A percentile compares a stretch with the other conserved stretches of the same genome.
These are phyloP conservation scores for Colletotrichum truncatum DNA, from an alignment of 2,329 filamentous ascomycete species.

Conservation along the genomic window DNA sequence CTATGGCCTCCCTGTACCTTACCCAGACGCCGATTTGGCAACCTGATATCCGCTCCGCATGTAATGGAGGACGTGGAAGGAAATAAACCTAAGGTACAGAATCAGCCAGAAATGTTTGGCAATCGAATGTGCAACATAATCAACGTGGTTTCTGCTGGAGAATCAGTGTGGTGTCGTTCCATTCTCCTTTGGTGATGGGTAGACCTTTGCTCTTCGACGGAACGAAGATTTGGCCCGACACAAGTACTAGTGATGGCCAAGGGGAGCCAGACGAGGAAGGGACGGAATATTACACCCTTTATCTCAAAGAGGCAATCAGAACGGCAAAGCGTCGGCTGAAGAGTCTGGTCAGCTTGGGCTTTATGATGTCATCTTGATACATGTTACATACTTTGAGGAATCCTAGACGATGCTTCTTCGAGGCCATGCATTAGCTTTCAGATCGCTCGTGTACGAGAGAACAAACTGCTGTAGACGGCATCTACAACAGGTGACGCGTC, in stretches of 20 bases:
- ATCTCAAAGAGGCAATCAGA: not conserved
- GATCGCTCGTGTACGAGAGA: slow-evolving; percentile 85
- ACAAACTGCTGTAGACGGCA: slow-evolving; percentile 60
- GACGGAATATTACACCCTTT: not conserved
- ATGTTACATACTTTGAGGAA: slow-evolving; percentile 27
- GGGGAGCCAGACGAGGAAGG: not conserved
- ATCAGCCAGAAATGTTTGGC: slow-evolving; percentile 31
- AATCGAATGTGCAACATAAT: slow-evolving; percentile 4
- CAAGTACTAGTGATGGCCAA: not conserved
- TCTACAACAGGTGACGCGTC: slow-evolving; percentile 96
- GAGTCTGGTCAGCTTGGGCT: not conserved
- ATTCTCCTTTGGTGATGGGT: slow-evolving; percentile 21
- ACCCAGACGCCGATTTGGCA: slow-evolving; percentile 26
- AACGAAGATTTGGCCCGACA: slow-evolving; percentile 5
- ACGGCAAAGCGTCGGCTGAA: not conserved
- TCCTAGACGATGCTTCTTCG: slow-evolving; percentile 58
- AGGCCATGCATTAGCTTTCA: slow-evolving; percentile 68
- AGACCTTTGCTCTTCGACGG: slow-evolving; percentile 14
- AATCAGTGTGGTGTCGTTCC: slow-evolving; percentile 27
- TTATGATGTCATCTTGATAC: not conserved
- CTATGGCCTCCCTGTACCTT: slow-evolving; percentile 26
- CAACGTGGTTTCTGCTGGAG: slow-evolving; percentile 22
- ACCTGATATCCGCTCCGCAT: slow-evolving; percentile 18
- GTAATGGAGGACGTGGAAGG: slow-evolving; percentile 16
- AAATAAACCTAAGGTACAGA: slow-evolving; percentile 33